Base-by-base conservation (phyloP, 371 early-diverging fungal genomes). In the Saksenaea vasiformis region DNA sequence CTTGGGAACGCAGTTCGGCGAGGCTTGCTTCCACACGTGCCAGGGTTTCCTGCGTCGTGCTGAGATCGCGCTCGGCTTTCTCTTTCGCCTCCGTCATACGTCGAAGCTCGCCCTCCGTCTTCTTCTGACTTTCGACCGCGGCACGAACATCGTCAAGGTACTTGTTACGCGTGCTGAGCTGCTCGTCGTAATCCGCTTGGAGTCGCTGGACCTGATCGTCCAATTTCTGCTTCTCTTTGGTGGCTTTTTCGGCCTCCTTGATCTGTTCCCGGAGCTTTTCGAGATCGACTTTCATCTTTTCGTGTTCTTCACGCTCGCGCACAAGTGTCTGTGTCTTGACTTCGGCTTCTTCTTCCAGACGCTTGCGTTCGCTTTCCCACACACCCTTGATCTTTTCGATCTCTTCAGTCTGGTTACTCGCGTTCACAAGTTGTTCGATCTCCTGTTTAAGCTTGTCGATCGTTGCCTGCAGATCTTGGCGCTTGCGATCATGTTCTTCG, bases 281-380 rank as follows among this genome's bases (percentile, higher is more conserved):
- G 4, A 76, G 64, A 28, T 72, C 82, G 2, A 59, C n/a, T 54
- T 78, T 78, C 38, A 82, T 59, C 0, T 64, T 55, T 24, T 72
- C 73, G 15, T 79, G 76, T 13, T 66, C 69, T 0, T 58, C 47
- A 26, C 69, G 73, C 22, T 83, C 76, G 2, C 65, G 65, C 4
- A 72, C 62, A 26, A 82, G 66, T 5, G 64, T 58, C 28, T 81
- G 72, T 11, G 61, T 68, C 15, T 69, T 70, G 14, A 65, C 66
- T 1, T 74, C 67, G n/a, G 83, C 70, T 28, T 82, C 75, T 10
- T 84, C 84, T 22, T 74, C 76, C 13, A 86, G 56, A 4, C 84
- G 77, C 37, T 82, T 78, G 51, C 82, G 82, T 61, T 86, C 87
- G 14, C 73, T 74, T 41, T 85, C 85, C 85, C 85, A 86, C 11